A percentile compares a stretch with the other conserved stretches of the same genome.
These are phyloP conservation scores for Ustilago hordei DNA, from an alignment of 1,284 basidiomycete species.

Conservation along the genomic window DNA sequence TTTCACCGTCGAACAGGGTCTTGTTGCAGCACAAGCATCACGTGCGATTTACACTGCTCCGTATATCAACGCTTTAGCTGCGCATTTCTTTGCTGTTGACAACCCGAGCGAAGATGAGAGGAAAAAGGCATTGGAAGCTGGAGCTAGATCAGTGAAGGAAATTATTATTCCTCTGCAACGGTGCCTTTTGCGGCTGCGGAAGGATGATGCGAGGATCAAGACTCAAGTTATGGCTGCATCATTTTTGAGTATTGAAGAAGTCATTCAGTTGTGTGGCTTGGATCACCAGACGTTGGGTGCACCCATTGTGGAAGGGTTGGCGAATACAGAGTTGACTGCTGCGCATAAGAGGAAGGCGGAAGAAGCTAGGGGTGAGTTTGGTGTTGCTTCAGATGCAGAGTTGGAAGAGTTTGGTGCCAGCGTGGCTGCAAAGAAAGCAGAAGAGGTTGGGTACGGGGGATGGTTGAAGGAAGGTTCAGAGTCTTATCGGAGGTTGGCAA, in stretches of 20 bases:
- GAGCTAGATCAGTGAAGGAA: constrained; percentile 12
- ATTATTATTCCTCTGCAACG: constrained; percentile 26
- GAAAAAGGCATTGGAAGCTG: constrained; percentile 6
- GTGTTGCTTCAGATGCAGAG: constrained; percentile 12
- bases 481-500: constrained; percentile 12
- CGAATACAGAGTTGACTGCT: constrained; percentile 12
- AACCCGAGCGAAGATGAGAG: not conserved
- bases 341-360: constrained; percentile 3
- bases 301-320: constrained; percentile 18
- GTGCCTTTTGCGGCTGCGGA: constrained; percentile 14
- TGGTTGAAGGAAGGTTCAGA: constrained; percentile 19
- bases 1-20: constrained; percentile 33
- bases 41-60: constrained; percentile 25
- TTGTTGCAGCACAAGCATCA: constrained; percentile 31
- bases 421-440: constrained; percentile 13
- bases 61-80: constrained; percentile 38
- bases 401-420: constrained; percentile 14
- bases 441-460: constrained; percentile 20
- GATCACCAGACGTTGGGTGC: constrained; percentile 32
- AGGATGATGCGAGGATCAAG: constrained; percentile 13
- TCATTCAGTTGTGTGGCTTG: constrained; percentile 21
- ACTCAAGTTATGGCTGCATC: constrained; percentile 31
- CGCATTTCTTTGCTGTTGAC: constrained; percentile 26
- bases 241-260: constrained; percentile 20
- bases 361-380: constrained; percentile 8